Evolutionary conservation across 176 grass and related monocot genomes (phyloP).

Genomic region (Avena atlantica): DNA sequence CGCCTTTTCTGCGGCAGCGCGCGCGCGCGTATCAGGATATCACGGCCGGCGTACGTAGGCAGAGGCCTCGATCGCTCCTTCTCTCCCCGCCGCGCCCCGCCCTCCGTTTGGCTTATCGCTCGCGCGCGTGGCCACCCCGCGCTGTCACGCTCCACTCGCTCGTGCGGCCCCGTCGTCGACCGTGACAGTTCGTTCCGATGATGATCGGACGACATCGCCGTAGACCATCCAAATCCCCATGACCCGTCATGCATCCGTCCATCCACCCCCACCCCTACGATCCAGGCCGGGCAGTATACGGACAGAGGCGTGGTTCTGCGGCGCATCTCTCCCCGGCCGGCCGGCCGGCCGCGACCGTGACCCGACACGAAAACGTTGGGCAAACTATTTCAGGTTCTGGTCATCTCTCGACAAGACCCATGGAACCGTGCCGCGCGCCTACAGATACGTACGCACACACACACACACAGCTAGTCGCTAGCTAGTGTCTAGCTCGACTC

Average conservation of each 20-base stretch:
- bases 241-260: conserved; percentile 29
- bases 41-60: conserved; percentile 15
- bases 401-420: conserved; percentile 29
- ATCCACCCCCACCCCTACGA: conserved; percentile 8
- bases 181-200: conserved; percentile 46
- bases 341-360: not conserved
- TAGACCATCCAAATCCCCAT: conserved; percentile 50
- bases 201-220: conserved; percentile 35
- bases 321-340: not conserved
- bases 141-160: conserved; percentile 45
- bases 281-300: not conserved
- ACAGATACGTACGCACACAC: not conserved
- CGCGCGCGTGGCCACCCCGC: conserved; percentile 41
- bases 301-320: not conserved
- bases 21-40: conserved; percentile 33
- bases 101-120: conserved; percentile 52
- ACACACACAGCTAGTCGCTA: not conserved
- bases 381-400: conserved; percentile 49
- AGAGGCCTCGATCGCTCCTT: not conserved
- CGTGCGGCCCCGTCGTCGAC: conserved; percentile 30
- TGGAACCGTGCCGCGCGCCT: not conserved
- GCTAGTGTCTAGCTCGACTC: not conserved
- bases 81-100: conserved; percentile 2
- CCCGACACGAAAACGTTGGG: conserved; percentile 45
- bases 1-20: not conserved